A percentile compares a stretch with the other conserved stretches of the same genome.
Evolutionary conservation across 129 eudicot genomes (phyloP).

Genomic region (Lonicera japonica): DNA sequence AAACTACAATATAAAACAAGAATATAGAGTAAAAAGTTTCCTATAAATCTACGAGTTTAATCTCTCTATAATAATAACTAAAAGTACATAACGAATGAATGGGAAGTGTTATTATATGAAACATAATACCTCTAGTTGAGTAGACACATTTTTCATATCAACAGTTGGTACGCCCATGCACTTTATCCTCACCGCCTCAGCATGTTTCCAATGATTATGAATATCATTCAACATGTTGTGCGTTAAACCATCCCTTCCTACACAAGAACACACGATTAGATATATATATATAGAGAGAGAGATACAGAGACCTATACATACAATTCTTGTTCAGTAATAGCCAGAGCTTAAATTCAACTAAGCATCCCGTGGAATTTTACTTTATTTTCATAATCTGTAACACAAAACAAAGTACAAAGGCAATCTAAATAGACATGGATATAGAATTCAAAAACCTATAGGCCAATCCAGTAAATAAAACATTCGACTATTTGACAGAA

Average conservation of each 20-base stretch:
- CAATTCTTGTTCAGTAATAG: too few species aligned
- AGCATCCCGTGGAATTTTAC: too few species aligned
- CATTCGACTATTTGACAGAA: too few species aligned
- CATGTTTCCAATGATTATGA: conserved; percentile 85
- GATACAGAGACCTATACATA: neutral
- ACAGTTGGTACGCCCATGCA: conserved; percentile 97
- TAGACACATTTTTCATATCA: conserved; percentile 85
- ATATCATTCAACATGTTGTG: conserved; percentile 94
- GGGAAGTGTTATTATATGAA: neutral
- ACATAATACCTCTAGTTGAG: conserved; percentile 74
- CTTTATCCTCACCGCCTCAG: conserved; percentile 85
- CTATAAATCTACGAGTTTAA: neutral
- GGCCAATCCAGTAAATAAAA: too few species aligned
- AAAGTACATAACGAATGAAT: neutral
- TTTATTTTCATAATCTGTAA: too few species aligned
- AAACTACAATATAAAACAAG: too few species aligned
- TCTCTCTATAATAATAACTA: neutral
- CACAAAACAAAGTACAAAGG: too few species aligned
- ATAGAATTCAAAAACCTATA: too few species aligned
- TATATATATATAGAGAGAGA: neutral
- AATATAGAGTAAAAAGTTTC: too few species aligned
- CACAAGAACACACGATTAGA: conserved; percentile 6
- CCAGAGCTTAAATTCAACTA: too few species aligned
- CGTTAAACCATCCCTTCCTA: conserved; percentile 94
- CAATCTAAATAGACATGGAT: too few species aligned